Evolutionary conservation across 495 filamentous ascomycete genomes (phyloP).

Genomic region (Neurospora intermedia): DNA sequence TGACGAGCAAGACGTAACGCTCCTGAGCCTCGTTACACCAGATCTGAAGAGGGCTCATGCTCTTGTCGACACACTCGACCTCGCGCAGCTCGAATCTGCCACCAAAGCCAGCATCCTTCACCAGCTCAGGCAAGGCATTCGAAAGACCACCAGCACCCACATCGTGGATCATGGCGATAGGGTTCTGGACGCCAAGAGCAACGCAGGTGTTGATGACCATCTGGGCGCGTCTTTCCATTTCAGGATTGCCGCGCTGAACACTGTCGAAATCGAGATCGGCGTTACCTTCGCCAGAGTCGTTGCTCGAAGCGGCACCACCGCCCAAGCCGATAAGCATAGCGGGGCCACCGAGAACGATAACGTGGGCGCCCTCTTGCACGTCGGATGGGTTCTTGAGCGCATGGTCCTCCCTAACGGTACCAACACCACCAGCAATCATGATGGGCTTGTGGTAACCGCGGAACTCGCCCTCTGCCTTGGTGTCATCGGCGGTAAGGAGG

Average conservation of each 20-base stretch:
- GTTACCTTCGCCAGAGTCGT: slow-evolving; percentile 75
- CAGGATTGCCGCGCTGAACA: slow-evolving; percentile 89
- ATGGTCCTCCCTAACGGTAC: slow-evolving; percentile 89
- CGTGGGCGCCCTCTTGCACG: slow-evolving; percentile 71
- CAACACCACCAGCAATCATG: slow-evolving; percentile 95
- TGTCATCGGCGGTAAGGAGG: slow-evolving; percentile 52
- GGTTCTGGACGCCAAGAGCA: slow-evolving; percentile 69
- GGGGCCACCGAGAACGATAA: slow-evolving; percentile 88
- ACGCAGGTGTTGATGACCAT: slow-evolving; percentile 93
- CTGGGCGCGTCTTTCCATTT: slow-evolving; percentile 89
- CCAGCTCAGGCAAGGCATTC: slow-evolving; percentile 78
- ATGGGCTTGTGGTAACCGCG: slow-evolving; percentile 97
- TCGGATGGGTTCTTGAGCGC: slow-evolving; percentile 69
- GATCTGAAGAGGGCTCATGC: slow-evolving; percentile 91
- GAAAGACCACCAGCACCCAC: slow-evolving; percentile 92
- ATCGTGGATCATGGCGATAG: slow-evolving; percentile 93
- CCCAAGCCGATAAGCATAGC: slow-evolving; percentile 97
- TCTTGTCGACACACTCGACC: slow-evolving; percentile 75
- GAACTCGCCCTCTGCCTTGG: slow-evolving; percentile 43
- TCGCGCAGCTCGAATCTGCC: slow-evolving; percentile 86
- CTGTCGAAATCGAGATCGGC: slow-evolving; percentile 91
- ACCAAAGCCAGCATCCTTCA: slow-evolving; percentile 81
- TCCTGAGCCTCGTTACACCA: slow-evolving; percentile 98
- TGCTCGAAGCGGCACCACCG: slow-evolving; percentile 88
- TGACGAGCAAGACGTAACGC: slow-evolving; percentile 80